phyloP scores from a whole-genome alignment of 176 grass and related monocot genomes.

The Triticum monococcum region DNA sequence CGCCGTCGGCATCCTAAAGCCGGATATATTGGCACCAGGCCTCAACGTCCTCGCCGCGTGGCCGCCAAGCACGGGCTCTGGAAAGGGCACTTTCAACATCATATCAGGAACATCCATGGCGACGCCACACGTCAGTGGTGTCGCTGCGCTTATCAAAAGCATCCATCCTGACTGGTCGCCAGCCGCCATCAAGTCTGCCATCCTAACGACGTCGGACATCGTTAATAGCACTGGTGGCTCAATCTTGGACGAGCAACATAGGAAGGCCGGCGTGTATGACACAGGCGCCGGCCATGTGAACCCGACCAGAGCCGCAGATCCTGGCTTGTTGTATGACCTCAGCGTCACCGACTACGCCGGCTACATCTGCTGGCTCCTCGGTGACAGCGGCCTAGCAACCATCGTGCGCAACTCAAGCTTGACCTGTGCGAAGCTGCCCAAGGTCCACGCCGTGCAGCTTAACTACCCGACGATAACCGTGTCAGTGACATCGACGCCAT shows the following conservation, averaged over 20 bases:
- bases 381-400: not conserved
- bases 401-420: not conserved
- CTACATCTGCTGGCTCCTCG: not conserved
- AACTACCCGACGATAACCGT: not conserved
- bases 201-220: not conserved
- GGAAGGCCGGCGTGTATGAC: not conserved
- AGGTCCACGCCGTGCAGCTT: not conserved
- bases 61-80: not conserved
- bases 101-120: not conserved
- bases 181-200: not conserved
- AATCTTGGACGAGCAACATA: not conserved
- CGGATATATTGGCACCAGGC: slow-evolving; percentile 6
- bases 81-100: not conserved
- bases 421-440: not conserved
- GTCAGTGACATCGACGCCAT: not conserved
- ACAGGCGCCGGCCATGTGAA: not conserved
- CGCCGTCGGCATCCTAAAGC: not conserved
- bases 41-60: not conserved
- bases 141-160: not conserved
- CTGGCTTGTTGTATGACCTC: not conserved
- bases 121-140: not conserved
- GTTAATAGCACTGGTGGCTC: not conserved
- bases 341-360: not conserved
- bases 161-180: slow-evolving; percentile 2
- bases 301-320: not conserved